These are phyloP conservation scores for Alternaria sp. DNA, from an alignment of 2,329 filamentous ascomycete genomes.

Conservation along the genomic window DNA sequence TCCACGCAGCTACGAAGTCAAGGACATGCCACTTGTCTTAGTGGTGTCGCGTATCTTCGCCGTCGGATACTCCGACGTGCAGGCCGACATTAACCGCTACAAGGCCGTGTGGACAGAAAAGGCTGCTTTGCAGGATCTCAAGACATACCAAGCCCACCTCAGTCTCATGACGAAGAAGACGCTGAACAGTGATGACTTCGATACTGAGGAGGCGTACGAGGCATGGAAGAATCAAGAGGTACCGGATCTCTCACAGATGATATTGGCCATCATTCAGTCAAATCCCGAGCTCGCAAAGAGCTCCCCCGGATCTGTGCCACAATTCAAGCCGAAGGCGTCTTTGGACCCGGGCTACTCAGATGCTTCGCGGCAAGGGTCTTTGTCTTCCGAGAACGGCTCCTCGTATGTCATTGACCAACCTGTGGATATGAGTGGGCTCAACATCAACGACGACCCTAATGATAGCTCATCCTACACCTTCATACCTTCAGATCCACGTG, in stretches of 20 bases:
- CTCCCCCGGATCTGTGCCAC: slow-evolving; percentile 68
- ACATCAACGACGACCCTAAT: slow-evolving; percentile 63
- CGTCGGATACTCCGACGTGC: slow-evolving; percentile 78
- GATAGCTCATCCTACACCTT: slow-evolving; percentile 80
- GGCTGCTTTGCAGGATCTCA: slow-evolving; percentile 88
- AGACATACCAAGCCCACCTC: slow-evolving; percentile 89
- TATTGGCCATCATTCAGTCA: slow-evolving; percentile 86
- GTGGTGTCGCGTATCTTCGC: slow-evolving; percentile 88
- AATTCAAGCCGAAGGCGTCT: slow-evolving; percentile 59
- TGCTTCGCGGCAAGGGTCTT: slow-evolving; percentile 57
- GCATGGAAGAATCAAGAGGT: slow-evolving; percentile 91
- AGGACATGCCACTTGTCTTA: slow-evolving; percentile 95
- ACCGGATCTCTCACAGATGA: slow-evolving; percentile 89
- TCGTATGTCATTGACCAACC: slow-evolving; percentile 72
- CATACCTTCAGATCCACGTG: slow-evolving; percentile 83
- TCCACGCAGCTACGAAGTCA: slow-evolving; percentile 89
- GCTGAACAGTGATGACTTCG: slow-evolving; percentile 85
- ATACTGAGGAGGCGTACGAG: slow-evolving; percentile 86
- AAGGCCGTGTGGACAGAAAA: slow-evolving; percentile 88
- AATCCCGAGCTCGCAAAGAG: slow-evolving; percentile 86
- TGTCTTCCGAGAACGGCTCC: slow-evolving; percentile 54
- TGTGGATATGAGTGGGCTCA: slow-evolving; percentile 72
- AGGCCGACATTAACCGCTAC: slow-evolving; percentile 86
- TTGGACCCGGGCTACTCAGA: slow-evolving; percentile 57
- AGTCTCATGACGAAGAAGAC: slow-evolving; percentile 81